These are phyloP conservation scores for Pezizomycotina sp. DNA, from an alignment of 2,329 filamentous ascomycete species.

Conservation along the genomic window DNA sequence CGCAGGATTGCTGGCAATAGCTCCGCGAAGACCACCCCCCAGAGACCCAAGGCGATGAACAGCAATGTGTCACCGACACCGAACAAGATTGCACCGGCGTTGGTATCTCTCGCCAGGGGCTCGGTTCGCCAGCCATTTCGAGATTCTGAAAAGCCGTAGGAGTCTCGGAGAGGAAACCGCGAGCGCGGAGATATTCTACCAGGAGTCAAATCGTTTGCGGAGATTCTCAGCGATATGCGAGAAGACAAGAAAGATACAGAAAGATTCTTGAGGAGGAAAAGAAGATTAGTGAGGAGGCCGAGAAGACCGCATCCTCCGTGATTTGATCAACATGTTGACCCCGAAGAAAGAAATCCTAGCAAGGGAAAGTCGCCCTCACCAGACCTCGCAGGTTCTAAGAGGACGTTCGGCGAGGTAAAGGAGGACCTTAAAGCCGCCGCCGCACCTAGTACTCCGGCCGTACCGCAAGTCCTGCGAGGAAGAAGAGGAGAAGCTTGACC, in stretches of 20 bases:
- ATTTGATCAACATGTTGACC: conserved; percentile 62
- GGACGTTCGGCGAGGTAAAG: conserved; percentile 15
- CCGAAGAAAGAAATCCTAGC: conserved; percentile 42
- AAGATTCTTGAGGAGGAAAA: conserved; percentile 45
- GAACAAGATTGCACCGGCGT: conserved; percentile 33
- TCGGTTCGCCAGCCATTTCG: conserved; percentile 62
- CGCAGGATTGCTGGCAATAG: conserved; percentile 11
- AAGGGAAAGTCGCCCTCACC: conserved; percentile 30
- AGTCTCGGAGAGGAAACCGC: conserved; percentile 53
- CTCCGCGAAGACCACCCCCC: conserved; percentile 14
- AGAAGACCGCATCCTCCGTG: conserved; percentile 45
- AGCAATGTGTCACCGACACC: too few relatives aligned
- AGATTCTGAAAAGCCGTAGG: conserved; percentile 50
- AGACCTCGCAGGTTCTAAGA: conserved; percentile 10
- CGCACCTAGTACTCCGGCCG: conserved; percentile 5
- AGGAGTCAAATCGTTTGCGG: conserved; percentile 28
- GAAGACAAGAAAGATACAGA: conserved; percentile 35
- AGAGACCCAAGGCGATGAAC: conserved; percentile 9
- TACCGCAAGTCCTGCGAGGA: conserved; percentile 14
- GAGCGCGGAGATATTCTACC: conserved; percentile 40
- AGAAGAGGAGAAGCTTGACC: conserved; percentile 17
- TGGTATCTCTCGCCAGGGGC: conserved; percentile 50
- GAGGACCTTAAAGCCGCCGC: conserved; percentile 15
- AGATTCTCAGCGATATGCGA: conserved; percentile 19
- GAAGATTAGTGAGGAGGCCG: conserved; percentile 37